Evolutionary conservation across 805 yeast genomes (phyloP).

Genomic region (Brettanomyces sp.): DNA sequence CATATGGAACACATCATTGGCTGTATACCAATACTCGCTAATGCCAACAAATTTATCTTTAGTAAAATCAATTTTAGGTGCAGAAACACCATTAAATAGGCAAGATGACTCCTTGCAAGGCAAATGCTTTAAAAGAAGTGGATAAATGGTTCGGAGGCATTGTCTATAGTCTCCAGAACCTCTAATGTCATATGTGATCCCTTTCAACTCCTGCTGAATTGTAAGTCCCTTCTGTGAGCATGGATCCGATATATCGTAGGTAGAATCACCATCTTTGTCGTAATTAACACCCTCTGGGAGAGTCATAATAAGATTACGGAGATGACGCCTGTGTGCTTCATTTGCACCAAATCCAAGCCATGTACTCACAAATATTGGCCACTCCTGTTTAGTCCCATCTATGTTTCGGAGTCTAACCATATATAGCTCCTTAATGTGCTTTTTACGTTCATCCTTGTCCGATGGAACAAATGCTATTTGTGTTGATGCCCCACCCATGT

Average conservation of each 20-base stretch:
- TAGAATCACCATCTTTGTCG: constrained; percentile 38
- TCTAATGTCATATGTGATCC: constrained; percentile 36
- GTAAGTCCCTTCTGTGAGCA: constrained; percentile 65
- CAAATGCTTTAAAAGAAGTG: constrained; percentile 63
- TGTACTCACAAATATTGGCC: constrained; percentile 88
- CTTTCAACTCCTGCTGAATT: constrained; percentile 38
- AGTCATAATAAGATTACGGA: constrained; percentile 41
- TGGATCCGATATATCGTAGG: constrained; percentile 53
- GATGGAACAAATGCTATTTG: constrained; percentile 91
- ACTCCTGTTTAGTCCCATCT: constrained; percentile 61
- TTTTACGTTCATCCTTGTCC: constrained; percentile 42
- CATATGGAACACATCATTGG: constrained; percentile 80
- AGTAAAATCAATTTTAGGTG: constrained; percentile 74
- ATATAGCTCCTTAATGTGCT: constrained; percentile 68
- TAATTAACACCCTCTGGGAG: constrained; percentile 37
- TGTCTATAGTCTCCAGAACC: constrained; percentile 77
- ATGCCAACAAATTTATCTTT: constrained; percentile 84
- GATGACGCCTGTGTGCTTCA: constrained; percentile 73
- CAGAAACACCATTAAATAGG: constrained; percentile 90
- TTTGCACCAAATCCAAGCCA: constrained; percentile 99
- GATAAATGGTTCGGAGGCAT: constrained; percentile 66
- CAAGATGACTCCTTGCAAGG: constrained; percentile 89
- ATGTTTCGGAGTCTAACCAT: constrained; percentile 55
- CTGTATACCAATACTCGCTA: constrained; percentile 96
- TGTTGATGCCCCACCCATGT: constrained; percentile 99